These are phyloP conservation scores for Hymenoscyphus fraxineus DNA, from an alignment of 2,329 filamentous ascomycete genomes.

Conservation along the genomic window DNA sequence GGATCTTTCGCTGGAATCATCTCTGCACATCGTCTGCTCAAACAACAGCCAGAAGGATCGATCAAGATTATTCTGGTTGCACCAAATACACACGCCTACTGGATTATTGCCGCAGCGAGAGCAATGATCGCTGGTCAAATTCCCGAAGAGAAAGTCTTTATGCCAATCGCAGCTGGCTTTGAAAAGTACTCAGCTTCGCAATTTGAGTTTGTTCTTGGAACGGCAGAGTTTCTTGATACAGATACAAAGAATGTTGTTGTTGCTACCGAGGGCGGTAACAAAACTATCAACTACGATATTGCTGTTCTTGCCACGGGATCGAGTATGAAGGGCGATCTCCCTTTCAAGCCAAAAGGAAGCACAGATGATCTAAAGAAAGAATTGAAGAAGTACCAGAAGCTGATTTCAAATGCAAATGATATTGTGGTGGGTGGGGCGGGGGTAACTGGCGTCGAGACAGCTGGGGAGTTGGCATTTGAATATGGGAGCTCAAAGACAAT, in stretches of 20 bases:
- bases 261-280: constrained; percentile 34
- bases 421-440: constrained; percentile 36
- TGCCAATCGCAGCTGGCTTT: constrained; percentile 43
- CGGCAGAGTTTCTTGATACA: constrained; percentile 44
- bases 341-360: constrained; percentile 47
- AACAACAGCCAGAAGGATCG: constrained; percentile 27
- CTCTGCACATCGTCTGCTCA: constrained; percentile 34
- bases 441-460: constrained; percentile 35
- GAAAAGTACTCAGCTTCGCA: constrained; percentile 43
- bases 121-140: constrained; percentile 44
- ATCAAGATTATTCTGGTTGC: constrained; percentile 53
- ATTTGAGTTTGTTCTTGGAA: constrained; percentile 52
- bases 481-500: constrained; percentile 31
- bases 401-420: constrained; percentile 26
- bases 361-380: constrained; percentile 33
- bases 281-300: constrained; percentile 44
- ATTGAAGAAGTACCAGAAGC: constrained; percentile 26
- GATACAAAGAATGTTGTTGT: constrained; percentile 43
- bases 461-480: constrained; percentile 28
- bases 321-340: constrained; percentile 41
- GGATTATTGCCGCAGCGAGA: constrained; percentile 47
- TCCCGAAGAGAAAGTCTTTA: constrained; percentile 41
- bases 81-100: constrained; percentile 48
- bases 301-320: constrained; percentile 55
- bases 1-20: constrained; percentile 33